Evolutionary conservation across 208 protist species (phyloP).

Genomic region (Trypanosoma brucei): DNA sequence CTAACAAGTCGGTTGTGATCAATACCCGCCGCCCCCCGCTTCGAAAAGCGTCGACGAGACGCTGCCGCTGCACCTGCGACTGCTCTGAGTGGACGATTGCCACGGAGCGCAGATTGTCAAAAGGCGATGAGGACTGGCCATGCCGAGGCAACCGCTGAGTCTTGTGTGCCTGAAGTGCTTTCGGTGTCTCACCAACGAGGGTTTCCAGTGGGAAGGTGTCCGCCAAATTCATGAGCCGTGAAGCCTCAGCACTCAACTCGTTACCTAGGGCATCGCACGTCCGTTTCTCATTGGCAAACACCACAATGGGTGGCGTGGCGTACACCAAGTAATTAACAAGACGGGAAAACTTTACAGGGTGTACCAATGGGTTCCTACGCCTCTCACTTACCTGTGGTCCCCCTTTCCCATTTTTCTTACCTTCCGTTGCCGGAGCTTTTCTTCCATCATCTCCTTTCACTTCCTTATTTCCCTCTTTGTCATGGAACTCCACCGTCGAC

Average conservation of each 20-base stretch:
- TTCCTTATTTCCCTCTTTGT: not conserved
- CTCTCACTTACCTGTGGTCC: slow-evolving; percentile 12
- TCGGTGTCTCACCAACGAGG: slow-evolving; percentile 43
- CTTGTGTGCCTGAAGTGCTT: not conserved
- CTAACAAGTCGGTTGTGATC: slow-evolving; percentile 97
- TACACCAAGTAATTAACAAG: slow-evolving; percentile 72
- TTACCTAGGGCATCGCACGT: slow-evolving; percentile 72
- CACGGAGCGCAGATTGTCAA: slow-evolving; percentile 55
- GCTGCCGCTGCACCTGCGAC: slow-evolving; percentile 86
- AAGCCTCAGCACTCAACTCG: slow-evolving; percentile 53
- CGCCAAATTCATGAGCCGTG: slow-evolving; percentile 32
- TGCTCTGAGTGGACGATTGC: slow-evolving; percentile 78
- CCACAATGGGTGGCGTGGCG: slow-evolving; percentile 43
- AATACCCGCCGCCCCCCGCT: slow-evolving; percentile 92
- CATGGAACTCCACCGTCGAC: not conserved
- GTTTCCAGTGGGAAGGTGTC: slow-evolving; percentile 35
- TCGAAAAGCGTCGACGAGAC: slow-evolving; percentile 94
- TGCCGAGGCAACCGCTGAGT: too few relatives aligned
- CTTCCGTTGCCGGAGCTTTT: slow-evolving; percentile 8
- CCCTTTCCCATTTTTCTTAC: not conserved
- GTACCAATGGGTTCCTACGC: slow-evolving; percentile 30
- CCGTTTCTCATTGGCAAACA: slow-evolving; percentile 73
- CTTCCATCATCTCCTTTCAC: not conserved
- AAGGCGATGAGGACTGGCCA: not conserved
- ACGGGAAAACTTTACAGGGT: slow-evolving; percentile 70